Conservation (phyloP, 352 stramenopile species). For the Pythium utonaiense region DNA sequence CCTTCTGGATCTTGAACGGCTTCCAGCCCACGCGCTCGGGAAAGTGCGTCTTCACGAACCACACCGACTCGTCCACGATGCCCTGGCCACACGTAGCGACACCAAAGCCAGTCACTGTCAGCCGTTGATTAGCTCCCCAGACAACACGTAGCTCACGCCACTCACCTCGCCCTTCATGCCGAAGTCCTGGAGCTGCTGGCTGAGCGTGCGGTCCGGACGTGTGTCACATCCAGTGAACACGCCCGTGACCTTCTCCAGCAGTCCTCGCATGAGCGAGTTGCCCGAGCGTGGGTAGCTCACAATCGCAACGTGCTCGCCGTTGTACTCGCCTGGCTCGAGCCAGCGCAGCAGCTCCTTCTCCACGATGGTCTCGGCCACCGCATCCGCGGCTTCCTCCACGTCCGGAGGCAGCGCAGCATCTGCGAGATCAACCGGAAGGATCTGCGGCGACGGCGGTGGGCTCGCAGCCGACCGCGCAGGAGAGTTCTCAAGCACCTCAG, state of each 20-base stretch:
- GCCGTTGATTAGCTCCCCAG: background rate
- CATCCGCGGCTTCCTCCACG: constrained; percentile 13
- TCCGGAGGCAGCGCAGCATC: constrained; percentile 6
- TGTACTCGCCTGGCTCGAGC: constrained; percentile 58
- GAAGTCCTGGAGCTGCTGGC: constrained; percentile 82
- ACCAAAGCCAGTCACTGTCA: background rate
- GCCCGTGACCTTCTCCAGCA: constrained; percentile 94
- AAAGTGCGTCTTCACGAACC: constrained; percentile 98
- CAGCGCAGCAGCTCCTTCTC: constrained; percentile 44
- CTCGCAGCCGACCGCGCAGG: constrained; percentile 4
- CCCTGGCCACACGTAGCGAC: constrained; percentile 67
- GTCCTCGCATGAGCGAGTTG: constrained; percentile 95
- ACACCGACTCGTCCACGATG: constrained; percentile 93
- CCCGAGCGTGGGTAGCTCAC: constrained; percentile 97
- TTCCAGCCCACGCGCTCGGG: constrained; percentile 94
- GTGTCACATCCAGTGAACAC: constrained; percentile 97
- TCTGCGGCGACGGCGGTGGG: background rate
- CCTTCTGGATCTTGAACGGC: constrained; percentile 65
- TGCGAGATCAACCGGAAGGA: background rate
- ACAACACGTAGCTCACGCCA: too few species aligned
- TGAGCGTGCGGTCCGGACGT: constrained; percentile 91
- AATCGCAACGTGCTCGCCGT: constrained; percentile 80
- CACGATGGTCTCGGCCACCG: constrained; percentile 1
- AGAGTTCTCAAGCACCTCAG: constrained; percentile 3
- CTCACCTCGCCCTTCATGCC: constrained; percentile 85